Evolutionary conservation across 495 filamentous ascomycete genomes (phyloP).

Genomic region (Haplographium delicatum): DNA sequence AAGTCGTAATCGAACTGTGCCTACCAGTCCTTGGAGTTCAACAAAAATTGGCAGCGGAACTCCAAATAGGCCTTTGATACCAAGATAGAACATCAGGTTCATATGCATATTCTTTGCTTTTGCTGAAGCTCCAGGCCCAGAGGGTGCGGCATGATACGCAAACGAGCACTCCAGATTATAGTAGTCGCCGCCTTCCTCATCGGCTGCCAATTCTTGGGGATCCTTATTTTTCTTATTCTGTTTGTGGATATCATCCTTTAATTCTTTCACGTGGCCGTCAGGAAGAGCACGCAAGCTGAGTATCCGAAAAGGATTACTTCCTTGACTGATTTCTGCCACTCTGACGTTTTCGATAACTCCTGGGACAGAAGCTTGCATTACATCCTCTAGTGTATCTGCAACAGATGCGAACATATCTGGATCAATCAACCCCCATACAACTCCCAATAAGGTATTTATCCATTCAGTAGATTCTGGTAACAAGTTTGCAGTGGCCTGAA

Average conservation of each 20-base stretch:
- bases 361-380: conserved; percentile 93
- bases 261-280: conserved; percentile 68
- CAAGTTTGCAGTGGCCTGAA: conserved; percentile 69
- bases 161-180: conserved; percentile 94
- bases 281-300: conserved; percentile 86
- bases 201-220: conserved; percentile 79
- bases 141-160: conserved; percentile 84
- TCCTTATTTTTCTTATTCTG: conserved; percentile 77
- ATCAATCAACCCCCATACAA: conserved; percentile 86
- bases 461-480: conserved; percentile 92
- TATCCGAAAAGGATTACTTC: conserved; percentile 82
- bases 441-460: conserved; percentile 80
- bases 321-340: conserved; percentile 94
- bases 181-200: conserved; percentile 87
- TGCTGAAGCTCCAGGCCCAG: conserved; percentile 57
- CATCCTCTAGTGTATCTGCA: conserved; percentile 75
- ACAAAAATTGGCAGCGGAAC: conserved; percentile 54
- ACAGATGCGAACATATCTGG: conserved; percentile 80
- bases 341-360: conserved; percentile 88
- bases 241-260: conserved; percentile 73
- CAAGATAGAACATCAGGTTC: conserved; percentile 89
- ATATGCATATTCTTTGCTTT: conserved; percentile 93
- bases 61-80: conserved; percentile 78
- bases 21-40: conserved; percentile 79
- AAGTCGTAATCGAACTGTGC: conserved; percentile 75